Evolutionary conservation across 768 basidiomycete species (phyloP).

Genomic region (Leucosporidium yakuticum): DNA sequence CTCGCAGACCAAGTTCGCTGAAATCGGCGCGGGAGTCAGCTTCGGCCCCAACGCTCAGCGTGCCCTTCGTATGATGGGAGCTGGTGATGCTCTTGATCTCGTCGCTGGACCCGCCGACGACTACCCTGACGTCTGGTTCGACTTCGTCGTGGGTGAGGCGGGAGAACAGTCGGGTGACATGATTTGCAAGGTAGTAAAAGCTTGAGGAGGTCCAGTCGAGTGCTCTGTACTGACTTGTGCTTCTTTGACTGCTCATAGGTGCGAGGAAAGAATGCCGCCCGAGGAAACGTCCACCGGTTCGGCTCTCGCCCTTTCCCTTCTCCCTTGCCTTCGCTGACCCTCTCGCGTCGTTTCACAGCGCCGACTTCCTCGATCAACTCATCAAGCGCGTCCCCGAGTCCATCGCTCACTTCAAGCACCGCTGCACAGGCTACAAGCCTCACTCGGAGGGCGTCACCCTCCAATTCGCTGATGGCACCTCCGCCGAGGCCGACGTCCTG

Average conservation of each 20-base stretch:
- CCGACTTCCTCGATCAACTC: constrained; percentile 11
- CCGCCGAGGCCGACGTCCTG: constrained; percentile 4
- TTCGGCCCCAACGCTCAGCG: neutral
- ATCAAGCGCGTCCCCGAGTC: neutral
- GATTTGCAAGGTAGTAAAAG: neutral
- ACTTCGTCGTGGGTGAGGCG: neutral
- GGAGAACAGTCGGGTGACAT: neutral
- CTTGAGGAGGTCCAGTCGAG: neutral
- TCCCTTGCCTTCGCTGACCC: neutral
- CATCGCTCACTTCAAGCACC: neutral
- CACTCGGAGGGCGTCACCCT: neutral
- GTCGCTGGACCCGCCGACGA: neutral
- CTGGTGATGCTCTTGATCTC: neutral
- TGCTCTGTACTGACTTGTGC: too few relatives aligned
- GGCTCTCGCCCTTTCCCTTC: too few relatives aligned
- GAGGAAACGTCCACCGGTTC: neutral
- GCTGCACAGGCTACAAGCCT: neutral
- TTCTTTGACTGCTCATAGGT: too few relatives aligned
- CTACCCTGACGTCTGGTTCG: neutral
- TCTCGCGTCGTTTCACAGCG: neutral
- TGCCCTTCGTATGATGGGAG: neutral
- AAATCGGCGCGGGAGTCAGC: neutral
- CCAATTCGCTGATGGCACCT: neutral
- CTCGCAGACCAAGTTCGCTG: neutral
- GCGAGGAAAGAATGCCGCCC: too few relatives aligned